These are phyloP conservation scores for Beauveria sp. DNA, from an alignment of 2,329 filamentous ascomycete species.

Conservation along the genomic window DNA sequence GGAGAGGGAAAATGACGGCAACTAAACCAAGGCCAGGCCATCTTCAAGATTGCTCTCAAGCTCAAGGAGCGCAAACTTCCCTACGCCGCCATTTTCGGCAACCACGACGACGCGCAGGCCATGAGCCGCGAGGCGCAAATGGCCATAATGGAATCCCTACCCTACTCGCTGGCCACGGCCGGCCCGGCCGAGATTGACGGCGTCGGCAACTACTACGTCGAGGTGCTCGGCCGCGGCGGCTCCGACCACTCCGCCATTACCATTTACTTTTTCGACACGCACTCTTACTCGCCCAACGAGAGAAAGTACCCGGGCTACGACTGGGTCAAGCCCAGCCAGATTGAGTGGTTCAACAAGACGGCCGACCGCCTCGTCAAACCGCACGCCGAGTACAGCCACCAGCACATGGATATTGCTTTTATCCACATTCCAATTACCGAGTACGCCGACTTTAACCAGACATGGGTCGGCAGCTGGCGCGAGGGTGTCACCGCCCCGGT, in stretches of 20 bases:
- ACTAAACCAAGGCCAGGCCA: constrained; percentile 42
- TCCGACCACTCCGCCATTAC: constrained; percentile 86
- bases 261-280: constrained; percentile 90
- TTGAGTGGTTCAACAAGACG: constrained; percentile 85
- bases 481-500: constrained; percentile 81
- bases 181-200: constrained; percentile 81
- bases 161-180: constrained; percentile 78
- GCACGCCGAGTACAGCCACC: constrained; percentile 78
- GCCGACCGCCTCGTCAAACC: constrained; percentile 65
- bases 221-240: constrained; percentile 72
- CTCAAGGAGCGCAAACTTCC: constrained; percentile 84
- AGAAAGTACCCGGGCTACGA: constrained; percentile 86
- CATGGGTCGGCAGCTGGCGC: constrained; percentile 59
- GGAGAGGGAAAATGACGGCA: constrained; percentile 1
- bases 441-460: constrained; percentile 58
- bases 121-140: constrained; percentile 73
- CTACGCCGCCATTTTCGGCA: constrained; percentile 91
- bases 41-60: constrained; percentile 86
- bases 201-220: constrained; percentile 89
- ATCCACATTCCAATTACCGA: constrained; percentile 96
- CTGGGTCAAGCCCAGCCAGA: constrained; percentile 92
- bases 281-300: constrained; percentile 86
- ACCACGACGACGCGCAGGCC: constrained; percentile 89
- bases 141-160: constrained; percentile 76
- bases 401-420: constrained; percentile 93